These are phyloP conservation scores for Skeletonema grethae DNA, from an alignment of 108 stramenopile genomes.

Conservation along the genomic window DNA sequence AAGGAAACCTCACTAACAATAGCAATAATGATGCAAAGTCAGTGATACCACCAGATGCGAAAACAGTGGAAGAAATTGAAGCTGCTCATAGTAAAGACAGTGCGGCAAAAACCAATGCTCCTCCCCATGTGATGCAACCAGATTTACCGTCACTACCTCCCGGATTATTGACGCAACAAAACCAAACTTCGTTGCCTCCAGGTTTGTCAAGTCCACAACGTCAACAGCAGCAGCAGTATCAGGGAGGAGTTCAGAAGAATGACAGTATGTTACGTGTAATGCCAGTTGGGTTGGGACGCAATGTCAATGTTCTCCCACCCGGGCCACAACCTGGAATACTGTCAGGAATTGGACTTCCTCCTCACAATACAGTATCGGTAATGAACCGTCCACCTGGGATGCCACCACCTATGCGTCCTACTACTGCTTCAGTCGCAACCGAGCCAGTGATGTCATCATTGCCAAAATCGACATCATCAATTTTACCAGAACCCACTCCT, in stretches of 20 bases:
- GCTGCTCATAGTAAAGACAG: constrained; percentile 8
- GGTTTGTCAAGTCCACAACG: neutral
- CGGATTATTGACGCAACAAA: neutral
- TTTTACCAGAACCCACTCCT: constrained; percentile 34
- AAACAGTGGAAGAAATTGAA: constrained; percentile 5
- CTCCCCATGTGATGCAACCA: neutral
- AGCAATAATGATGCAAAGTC: constrained; percentile 5
- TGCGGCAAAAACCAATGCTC: neutral
- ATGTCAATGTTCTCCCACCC: neutral
- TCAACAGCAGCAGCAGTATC: neutral
- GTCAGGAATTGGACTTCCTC: constrained; percentile 8
- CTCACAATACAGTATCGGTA: constrained; percentile 4
- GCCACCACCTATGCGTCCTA: constrained; percentile 12
- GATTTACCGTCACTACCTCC: neutral
- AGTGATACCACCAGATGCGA: neutral
- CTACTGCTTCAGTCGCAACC: neutral
- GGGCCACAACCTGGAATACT: constrained; percentile 15
- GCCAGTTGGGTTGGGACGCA: constrained; percentile 1
- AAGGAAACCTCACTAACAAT: neutral
- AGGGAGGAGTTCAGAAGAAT: neutral
- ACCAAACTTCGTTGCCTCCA: neutral
- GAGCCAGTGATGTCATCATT: constrained; percentile 12
- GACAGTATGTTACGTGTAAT: neutral
- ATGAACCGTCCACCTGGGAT: constrained; percentile 11
- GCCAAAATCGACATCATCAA: constrained; percentile 16